Percentiles rank a stretch among this genome's conserved stretches.
These are phyloP conservation scores for Chlorella variabilis DNA, from an alignment of 163 green algal species.

Conservation along the genomic window DNA sequence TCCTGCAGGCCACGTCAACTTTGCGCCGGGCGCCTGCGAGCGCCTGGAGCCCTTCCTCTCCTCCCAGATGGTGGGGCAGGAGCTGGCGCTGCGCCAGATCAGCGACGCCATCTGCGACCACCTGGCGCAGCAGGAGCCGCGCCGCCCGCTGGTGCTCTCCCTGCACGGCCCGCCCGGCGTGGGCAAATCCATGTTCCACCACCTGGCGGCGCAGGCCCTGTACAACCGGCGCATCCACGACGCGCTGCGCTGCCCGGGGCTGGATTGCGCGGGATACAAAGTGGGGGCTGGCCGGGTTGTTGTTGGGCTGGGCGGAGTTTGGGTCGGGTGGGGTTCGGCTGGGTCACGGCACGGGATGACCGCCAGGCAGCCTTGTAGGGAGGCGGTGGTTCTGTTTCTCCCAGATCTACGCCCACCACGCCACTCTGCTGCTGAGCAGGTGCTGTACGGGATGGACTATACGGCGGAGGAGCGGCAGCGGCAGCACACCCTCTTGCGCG, in stretches of 20 bases:
- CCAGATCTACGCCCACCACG: no score
- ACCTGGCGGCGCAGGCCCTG: conserved; percentile 74
- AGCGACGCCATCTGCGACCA: conserved; percentile 86
- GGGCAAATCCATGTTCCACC: conserved; percentile 90
- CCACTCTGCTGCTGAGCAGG: no score
- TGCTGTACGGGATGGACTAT: conserved; percentile 88
- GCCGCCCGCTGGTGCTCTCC: conserved; percentile 84
- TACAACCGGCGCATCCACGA: conserved; percentile 69
- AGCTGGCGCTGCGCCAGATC: conserved; percentile 70
- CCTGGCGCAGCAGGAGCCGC: conserved; percentile 46
- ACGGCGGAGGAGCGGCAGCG: conserved; percentile 51
- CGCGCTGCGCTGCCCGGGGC: conserved; percentile 75
- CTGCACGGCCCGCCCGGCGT: conserved; percentile 91
- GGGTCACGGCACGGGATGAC: no score
- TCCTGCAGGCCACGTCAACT: conserved; percentile 61
- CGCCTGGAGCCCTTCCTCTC: conserved; percentile 68
- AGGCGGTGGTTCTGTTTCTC: no score
- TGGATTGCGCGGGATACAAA: conserved; percentile 81
- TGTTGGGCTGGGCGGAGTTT: no score
- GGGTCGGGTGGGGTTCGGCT: no score
- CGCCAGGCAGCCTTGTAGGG: no score
- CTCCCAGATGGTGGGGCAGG: conserved; percentile 77
- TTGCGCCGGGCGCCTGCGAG: conserved; percentile 66
- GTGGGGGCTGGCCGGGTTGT: no score
- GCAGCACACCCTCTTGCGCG: conserved; percentile 66